Percentiles rank a stretch among this genome's conserved stretches.
These are phyloP conservation scores for Ambispora gerdemannii DNA, from an alignment of 192 early-diverging fungal genomes.

Conservation along the genomic window DNA sequence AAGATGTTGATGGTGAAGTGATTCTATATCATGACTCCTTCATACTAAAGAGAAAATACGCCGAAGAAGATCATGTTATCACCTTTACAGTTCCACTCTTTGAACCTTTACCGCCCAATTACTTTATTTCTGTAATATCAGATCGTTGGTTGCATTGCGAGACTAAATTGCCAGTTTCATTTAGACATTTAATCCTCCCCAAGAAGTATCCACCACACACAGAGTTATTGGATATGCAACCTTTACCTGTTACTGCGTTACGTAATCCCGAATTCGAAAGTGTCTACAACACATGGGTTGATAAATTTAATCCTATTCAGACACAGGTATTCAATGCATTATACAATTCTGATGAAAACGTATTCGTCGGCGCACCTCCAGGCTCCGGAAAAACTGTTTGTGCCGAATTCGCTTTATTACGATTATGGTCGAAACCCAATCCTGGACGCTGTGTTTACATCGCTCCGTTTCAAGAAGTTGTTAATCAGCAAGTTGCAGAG, in stretches of 20 bases:
- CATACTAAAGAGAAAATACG: slow-evolving; percentile 83
- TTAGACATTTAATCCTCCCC: slow-evolving; percentile 88
- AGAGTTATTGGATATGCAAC: slow-evolving; percentile 90
- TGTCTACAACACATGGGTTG: slow-evolving; percentile 56
- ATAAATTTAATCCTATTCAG: slow-evolving; percentile 91
- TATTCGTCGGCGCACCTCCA: slow-evolving; percentile 88
- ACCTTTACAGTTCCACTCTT: slow-evolving; percentile 88
- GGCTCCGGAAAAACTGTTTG: slow-evolving; percentile 94
- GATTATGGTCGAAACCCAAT: slow-evolving; percentile 67
- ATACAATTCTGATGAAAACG: slow-evolving; percentile 84
- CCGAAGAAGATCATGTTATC: slow-evolving; percentile 77
- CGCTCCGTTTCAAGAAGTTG: slow-evolving; percentile 83
- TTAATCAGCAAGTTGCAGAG: slow-evolving; percentile 68
- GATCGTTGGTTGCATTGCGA: slow-evolving; percentile 96
- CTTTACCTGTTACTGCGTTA: slow-evolving; percentile 76
- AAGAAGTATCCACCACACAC: slow-evolving; percentile 93
- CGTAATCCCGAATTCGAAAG: slow-evolving; percentile 72
- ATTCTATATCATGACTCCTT: slow-evolving; percentile 91
- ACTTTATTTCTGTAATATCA: slow-evolving; percentile 88
- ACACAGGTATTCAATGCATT: slow-evolving; percentile 92
- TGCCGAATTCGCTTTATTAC: slow-evolving; percentile 92
- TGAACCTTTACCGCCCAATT: slow-evolving; percentile 95
- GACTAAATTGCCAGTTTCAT: slow-evolving; percentile 87
- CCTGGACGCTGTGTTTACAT: slow-evolving; percentile 83
- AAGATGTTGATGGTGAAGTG: slow-evolving; percentile 89